Conservation (phyloP, 2,329 filamentous ascomycete genomes). For the Cryphonectria japonica region DNA sequence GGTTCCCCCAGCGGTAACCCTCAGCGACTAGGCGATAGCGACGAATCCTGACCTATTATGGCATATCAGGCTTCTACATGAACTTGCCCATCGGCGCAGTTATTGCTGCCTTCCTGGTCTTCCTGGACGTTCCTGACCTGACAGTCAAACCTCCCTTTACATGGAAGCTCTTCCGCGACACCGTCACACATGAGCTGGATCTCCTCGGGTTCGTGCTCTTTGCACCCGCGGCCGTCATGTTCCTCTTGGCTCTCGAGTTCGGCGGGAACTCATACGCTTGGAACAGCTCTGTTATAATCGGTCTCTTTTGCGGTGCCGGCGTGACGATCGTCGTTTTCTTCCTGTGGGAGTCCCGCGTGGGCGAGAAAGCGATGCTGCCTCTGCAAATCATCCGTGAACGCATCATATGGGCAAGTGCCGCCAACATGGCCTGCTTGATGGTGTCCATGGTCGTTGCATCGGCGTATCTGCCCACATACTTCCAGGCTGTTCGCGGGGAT, state of each 20-base stretch:
- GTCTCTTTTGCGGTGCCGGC: constrained; percentile 42
- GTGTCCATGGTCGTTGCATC: constrained; percentile 11
- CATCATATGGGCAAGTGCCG: not conserved
- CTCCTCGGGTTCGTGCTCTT: constrained; percentile 45
- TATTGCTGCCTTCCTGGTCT: constrained; percentile 36
- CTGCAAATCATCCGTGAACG: not conserved
- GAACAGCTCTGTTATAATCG: constrained; percentile 43
- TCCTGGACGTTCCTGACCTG: constrained; percentile 40
- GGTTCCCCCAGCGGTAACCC: not conserved
- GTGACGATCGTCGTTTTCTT: constrained; percentile 40
- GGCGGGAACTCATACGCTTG: constrained; percentile 44
- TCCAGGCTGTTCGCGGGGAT: constrained; percentile 12
- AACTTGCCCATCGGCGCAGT: constrained; percentile 46
- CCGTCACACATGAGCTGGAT: constrained; percentile 40
- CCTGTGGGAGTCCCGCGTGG: constrained; percentile 43
- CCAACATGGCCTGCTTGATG: not conserved
- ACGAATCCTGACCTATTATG: constrained; percentile 15
- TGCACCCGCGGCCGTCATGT: constrained; percentile 43
- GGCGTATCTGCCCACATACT: constrained; percentile 14
- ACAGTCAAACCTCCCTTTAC: constrained; percentile 35
- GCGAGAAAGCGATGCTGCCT: constrained; percentile 14
- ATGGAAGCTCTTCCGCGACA: constrained; percentile 29
- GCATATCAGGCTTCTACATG: constrained; percentile 43
- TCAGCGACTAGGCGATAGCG: not conserved
- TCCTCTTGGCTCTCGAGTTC: constrained; percentile 49